Percentiles rank a stretch among this genome's conserved stretches.
Evolutionary conservation across 306 rosid species (phyloP).

Genomic region (Geum urbanum): DNA sequence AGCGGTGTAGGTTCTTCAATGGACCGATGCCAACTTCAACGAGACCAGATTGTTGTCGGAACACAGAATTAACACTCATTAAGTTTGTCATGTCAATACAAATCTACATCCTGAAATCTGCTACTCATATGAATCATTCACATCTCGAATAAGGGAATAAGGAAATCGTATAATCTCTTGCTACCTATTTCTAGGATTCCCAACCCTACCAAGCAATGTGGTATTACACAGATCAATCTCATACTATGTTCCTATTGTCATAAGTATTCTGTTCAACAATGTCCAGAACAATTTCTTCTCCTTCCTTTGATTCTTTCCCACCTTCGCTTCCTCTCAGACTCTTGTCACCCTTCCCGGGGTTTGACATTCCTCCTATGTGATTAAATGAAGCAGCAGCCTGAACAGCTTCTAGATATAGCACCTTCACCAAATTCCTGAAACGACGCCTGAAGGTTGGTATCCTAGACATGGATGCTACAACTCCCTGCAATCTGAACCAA

Average conservation of each 20-base stretch:
- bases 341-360: constrained; percentile 12
- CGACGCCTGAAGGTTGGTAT: constrained; percentile 67
- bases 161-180: background rate
- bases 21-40: too few species aligned
- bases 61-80: background rate
- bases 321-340: constrained; percentile 17
- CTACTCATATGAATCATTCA: background rate
- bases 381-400: constrained; percentile 39
- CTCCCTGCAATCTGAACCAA: constrained; percentile 60
- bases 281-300: constrained; percentile 18
- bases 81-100: background rate
- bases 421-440: constrained; percentile 52
- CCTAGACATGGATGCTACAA: constrained; percentile 61
- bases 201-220: background rate
- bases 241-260: constrained; percentile 22
- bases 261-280: background rate
- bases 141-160: background rate
- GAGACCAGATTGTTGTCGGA: too few species aligned
- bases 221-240: background rate
- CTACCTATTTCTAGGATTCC: background rate
- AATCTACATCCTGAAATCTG: background rate
- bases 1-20: too few species aligned
- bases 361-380: constrained; percentile 28
- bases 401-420: constrained; percentile 60
- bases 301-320: background rate